Base-by-base conservation (phyloP, 176 grass and related monocot species). In the Carex parvula region DNA sequence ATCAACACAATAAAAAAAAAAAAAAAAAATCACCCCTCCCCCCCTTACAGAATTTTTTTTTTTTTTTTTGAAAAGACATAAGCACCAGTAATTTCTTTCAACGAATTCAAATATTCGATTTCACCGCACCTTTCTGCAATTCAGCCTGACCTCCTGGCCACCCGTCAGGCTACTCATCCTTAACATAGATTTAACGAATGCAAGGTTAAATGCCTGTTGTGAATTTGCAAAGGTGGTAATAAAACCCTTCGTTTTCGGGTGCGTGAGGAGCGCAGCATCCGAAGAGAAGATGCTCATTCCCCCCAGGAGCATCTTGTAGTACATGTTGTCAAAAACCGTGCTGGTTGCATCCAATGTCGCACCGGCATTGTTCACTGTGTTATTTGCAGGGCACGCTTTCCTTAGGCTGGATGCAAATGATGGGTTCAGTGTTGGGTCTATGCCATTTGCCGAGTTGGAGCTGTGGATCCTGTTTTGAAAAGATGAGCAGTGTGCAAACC, bases 401-500 rank as follows among this genome's bases (percentile, higher is more conserved):
- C 86, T 85, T 16, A 94, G 86, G 11, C 82, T 13, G 22, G 86
- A 84, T 33, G 95, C 95, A 86, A 98, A 98, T 18, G 90, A 85
- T n/a, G 91, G 88, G 66, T 64, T 86, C 52, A 94, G 59, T 16
- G 87, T 10, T 3, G 92, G 92, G 69, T 94, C 95, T 9, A 66
- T 42, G 76, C 75, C 91, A 61, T 62, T 46, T 70, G 29, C 32
- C 0, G 80, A 5, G 81, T 86, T 80, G 26, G 91, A 90, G 12
- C 37, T 48, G 29, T 89, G 90, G 84, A 98, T 91, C 76, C 95
- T 70, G 84, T 83, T 83, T 78, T 98, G 89, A 86, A 98, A 98
- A 33, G 95, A 98, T 62, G 92, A 98, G 87, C 95, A 95, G 62
- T 93, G 92, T 7, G 92, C 92, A 79, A 98, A 98, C 3, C 95